phyloP scores from a whole-genome alignment of 2,329 filamentous ascomycete species.

The Trichoderma guizhouense region DNA sequence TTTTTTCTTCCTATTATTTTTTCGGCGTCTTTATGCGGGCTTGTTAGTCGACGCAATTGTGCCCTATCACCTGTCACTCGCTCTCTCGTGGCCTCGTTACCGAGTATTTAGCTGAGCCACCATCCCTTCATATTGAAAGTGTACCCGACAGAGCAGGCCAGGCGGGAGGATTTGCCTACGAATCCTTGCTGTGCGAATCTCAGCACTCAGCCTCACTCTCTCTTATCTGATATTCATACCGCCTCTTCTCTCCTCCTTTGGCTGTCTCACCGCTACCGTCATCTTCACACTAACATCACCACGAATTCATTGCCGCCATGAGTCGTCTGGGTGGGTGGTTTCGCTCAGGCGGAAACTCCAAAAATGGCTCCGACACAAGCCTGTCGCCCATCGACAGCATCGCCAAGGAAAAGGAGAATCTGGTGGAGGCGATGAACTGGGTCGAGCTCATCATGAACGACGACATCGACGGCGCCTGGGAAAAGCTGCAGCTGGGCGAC shows the following conservation, averaged over 20 bases:
- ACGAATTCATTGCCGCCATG: slow-evolving; percentile 34
- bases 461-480: slow-evolving; percentile 81
- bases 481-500: slow-evolving; percentile 63
- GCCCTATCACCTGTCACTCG: slow-evolving; percentile 1
- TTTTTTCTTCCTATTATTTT: not conserved
- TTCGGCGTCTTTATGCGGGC: not conserved
- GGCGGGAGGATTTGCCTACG: not conserved
- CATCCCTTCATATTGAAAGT: not conserved
- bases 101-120: slow-evolving; percentile 6
- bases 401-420: slow-evolving; percentile 49
- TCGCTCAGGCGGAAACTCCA: slow-evolving; percentile 35
- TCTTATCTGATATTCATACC: not conserved
- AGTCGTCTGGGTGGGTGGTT: slow-evolving; percentile 52
- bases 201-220: not conserved
- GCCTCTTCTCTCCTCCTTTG: not conserved
- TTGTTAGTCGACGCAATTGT: slow-evolving; percentile 4
- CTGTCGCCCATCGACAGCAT: slow-evolving; percentile 26
- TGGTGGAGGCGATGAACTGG: slow-evolving; percentile 60
- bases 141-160: not conserved
- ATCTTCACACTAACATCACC: not conserved
- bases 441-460: slow-evolving; percentile 79
- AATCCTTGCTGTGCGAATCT: not conserved
- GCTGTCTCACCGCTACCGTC: not conserved
- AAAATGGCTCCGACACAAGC: slow-evolving; percentile 31
- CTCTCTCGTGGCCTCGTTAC: not conserved